A percentile compares a stretch with the other conserved stretches of the same genome.
phyloP scores from a whole-genome alignment of 345 rosid genomes.

The Ceriops tagal region DNA sequence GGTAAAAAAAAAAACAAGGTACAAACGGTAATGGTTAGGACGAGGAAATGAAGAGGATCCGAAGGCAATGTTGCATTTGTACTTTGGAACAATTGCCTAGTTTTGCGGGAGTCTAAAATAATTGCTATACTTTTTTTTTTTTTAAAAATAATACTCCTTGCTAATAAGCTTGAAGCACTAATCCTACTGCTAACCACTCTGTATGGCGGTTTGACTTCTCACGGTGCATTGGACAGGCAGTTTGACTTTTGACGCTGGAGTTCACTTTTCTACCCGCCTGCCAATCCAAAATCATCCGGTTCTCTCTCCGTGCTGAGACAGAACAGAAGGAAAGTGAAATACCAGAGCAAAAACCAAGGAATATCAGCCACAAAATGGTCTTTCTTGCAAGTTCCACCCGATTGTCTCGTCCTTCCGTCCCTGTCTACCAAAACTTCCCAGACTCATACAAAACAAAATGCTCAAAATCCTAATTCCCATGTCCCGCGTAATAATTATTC shows the following conservation, averaged over 20 bases:
- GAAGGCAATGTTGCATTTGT: too few species aligned
- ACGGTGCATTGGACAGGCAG: too few species aligned
- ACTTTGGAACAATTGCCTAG: too few species aligned
- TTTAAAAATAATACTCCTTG: too few species aligned
- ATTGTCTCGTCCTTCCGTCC: conserved; percentile 33
- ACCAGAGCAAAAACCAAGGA: conserved; percentile 34
- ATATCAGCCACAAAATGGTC: conserved; percentile 26
- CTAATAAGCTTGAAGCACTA: too few species aligned
- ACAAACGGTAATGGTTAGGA: too few species aligned
- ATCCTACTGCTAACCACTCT: not conserved
- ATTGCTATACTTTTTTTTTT: too few species aligned
- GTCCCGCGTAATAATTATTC: conserved; percentile 20
- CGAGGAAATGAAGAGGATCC: too few species aligned
- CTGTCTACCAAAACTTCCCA: not conserved
- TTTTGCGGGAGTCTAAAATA: too few species aligned
- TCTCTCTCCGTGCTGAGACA: not conserved
- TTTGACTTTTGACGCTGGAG: too few species aligned
- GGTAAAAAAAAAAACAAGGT: too few species aligned
- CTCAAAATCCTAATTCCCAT: conserved; percentile 25
- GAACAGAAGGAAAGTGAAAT: conserved; percentile 27
- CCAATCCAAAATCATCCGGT: conserved; percentile 8
- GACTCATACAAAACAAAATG: conserved; percentile 14
- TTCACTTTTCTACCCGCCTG: not conserved
- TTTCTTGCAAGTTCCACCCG: conserved; percentile 13
- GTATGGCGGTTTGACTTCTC: too few species aligned